Conservation (phyloP, 208 protist species). For the Trypanosoma congolense region DNA sequence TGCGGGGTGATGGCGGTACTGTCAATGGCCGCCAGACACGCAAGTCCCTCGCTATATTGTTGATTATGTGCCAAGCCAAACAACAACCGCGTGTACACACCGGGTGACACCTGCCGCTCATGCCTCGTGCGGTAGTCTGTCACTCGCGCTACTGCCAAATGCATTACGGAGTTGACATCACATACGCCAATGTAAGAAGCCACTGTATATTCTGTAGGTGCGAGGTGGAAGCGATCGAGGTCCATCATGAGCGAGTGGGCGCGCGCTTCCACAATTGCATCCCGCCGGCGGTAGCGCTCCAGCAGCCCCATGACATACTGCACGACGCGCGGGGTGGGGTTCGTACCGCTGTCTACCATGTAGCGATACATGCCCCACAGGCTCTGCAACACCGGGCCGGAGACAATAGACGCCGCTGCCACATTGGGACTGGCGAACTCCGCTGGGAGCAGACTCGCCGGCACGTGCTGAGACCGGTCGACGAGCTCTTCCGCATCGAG, state of each 20-base stretch:
- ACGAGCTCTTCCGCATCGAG: conserved; percentile 21
- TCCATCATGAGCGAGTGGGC: conserved; percentile 81
- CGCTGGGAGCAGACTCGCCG: conserved; percentile 25
- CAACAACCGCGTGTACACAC: conserved; percentile 57
- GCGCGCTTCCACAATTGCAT: conserved; percentile 52
- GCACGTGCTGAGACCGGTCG: conserved; percentile 9
- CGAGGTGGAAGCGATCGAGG: conserved; percentile 61
- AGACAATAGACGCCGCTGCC: conserved; percentile 36
- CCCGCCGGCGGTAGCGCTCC: conserved; percentile 27
- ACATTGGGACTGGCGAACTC: conserved; percentile 35
- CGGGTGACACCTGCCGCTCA: conserved; percentile 50
- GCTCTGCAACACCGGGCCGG: conserved; percentile 28
- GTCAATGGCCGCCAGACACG: conserved; percentile 58
- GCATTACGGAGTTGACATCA: conserved; percentile 52
- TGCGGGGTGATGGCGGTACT: conserved; percentile 43
- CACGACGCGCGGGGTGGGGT: conserved; percentile 55
- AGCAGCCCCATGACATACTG: conserved; percentile 80
- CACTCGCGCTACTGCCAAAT: conserved; percentile 68
- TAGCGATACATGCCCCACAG: conserved; percentile 80
- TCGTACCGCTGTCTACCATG: conserved; percentile 76
- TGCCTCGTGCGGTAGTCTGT: conserved; percentile 69
- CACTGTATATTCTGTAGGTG: conserved; percentile 69
- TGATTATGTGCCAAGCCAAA: conserved; percentile 57
- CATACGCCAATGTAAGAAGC: conserved; percentile 71
- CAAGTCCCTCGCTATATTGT: conserved; percentile 51